phyloP scores from a whole-genome alignment of 2,329 filamentous ascomycete species.

The Dactylellina drechsleri region DNA sequence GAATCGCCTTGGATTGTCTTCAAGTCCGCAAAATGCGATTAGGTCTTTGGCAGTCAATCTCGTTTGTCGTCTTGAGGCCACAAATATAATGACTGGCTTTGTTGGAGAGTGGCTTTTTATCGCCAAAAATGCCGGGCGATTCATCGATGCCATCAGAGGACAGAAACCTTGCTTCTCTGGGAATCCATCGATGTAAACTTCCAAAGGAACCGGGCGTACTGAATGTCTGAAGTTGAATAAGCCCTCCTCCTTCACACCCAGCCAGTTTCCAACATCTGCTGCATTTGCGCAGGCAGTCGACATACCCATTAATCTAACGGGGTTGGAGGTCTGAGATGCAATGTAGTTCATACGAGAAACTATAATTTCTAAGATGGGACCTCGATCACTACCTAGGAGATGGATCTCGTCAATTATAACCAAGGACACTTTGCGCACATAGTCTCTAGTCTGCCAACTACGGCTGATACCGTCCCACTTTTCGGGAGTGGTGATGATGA shows the following conservation, averaged over 20 bases:
- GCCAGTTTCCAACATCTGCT: constrained; percentile 91
- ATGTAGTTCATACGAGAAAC: constrained; percentile 97
- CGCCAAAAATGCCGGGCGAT: constrained; percentile 92
- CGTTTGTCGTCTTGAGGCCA: constrained; percentile 93
- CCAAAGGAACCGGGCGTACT: constrained; percentile 91
- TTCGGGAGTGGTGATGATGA: constrained; percentile 99
- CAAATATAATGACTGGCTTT: constrained; percentile 98
- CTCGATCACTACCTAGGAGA: constrained; percentile 89
- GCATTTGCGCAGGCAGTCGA: constrained; percentile 98
- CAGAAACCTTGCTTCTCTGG: constrained; percentile 95
- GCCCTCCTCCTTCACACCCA: constrained; percentile 83
- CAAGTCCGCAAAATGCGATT: constrained; percentile 98
- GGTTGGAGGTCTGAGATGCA: constrained; percentile 87
- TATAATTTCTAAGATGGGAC: constrained; percentile 96
- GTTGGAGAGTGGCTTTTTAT: constrained; percentile 96
- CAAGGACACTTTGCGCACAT: constrained; percentile 91
- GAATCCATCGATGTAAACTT: constrained; percentile 98
- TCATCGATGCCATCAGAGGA: constrained; percentile 99
- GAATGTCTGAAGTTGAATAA: constrained; percentile 98
- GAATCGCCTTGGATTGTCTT: constrained; percentile 94
- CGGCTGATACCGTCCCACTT: constrained; percentile 99
- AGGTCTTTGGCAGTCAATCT: constrained; percentile 93
- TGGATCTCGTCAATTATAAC: constrained; percentile 99
- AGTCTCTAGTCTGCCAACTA: constrained; percentile 97
- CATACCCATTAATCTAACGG: constrained; percentile 95